Base-by-base conservation (phyloP, 148 eudicot genomes). In the Fallopia convolvulus region DNA sequence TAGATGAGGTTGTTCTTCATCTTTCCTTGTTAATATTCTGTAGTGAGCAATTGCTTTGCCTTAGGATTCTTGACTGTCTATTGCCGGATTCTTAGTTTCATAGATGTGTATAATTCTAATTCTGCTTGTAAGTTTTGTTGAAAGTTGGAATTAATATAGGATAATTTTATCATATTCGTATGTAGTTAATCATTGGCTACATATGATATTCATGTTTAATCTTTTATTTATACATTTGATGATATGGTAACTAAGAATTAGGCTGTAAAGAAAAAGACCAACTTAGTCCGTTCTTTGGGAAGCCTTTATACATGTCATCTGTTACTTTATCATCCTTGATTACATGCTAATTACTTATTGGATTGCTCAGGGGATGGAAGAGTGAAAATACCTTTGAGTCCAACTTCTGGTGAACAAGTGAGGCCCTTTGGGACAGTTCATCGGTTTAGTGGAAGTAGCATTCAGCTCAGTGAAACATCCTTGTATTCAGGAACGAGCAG, bases 361-460 rank as follows among this genome's bases (percentile, higher is more conserved):
- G 44, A 39, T 36, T 68, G 72, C 10, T n/a, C 87, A 95, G 99
- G 92, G 65, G 94, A 95, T 75, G 86, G 89, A 81, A 89, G 90
- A 83, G 90, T 82, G 46, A 95, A 95, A 89, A 87, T 79, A 81
- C 99, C 99, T 41, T 75, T 95, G 53, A 95, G 99, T 80, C 99
- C 99, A 50, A 93, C 91, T 33, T 81, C 88, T 77, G 84, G 77
- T 77, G 80, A 83, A 80, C 93, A 88, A 77, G 87, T 77, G 41
- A 86, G 90, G 75, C 84, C 90, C 10, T 87, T 92, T 78, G 85
- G 92, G 70, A 47, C 68, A 0, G 86, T 85, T 76, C 74, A 85
- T 73, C 85, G 88, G 85, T 75, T 84, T 47, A 81, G 86, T 44
- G 89, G 88, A 50, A 78, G 86, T 71, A 84, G 86, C 83, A 83